Percentiles rank a stretch among this genome's conserved stretches.
Evolutionary conservation across 768 basidiomycete genomes (phyloP).

Genomic region (Hygrocybe punicea): DNA sequence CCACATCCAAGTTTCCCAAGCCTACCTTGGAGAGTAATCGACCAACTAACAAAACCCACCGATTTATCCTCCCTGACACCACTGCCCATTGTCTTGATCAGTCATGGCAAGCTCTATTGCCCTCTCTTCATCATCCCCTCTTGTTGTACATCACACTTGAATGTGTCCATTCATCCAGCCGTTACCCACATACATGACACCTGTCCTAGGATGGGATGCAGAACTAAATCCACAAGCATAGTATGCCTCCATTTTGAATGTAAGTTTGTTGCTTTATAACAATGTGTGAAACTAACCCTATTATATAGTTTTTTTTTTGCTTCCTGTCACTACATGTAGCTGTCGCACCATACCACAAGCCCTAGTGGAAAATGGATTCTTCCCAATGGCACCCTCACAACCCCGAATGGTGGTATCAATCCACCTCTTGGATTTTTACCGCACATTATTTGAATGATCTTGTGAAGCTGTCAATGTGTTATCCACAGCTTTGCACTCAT

Average conservation of each 20-base stretch:
- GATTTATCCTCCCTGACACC: not conserved
- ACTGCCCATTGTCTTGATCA: not conserved
- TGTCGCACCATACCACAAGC: constrained; percentile 21
- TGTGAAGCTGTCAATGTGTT: constrained; percentile 35
- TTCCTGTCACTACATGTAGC: constrained; percentile 16
- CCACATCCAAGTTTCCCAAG: not conserved
- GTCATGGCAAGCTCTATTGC: not conserved
- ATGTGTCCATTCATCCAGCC: not conserved
- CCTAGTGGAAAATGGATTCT: constrained; percentile 32
- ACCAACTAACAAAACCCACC: not conserved
- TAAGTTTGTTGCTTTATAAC: constrained; percentile 1
- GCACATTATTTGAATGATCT: constrained; percentile 33
- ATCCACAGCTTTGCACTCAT: constrained; percentile 24
- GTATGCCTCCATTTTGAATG: constrained; percentile 14
- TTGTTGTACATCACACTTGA: not conserved
- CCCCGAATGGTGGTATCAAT: constrained; percentile 27
- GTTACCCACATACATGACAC: not conserved
- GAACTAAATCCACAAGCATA: constrained; percentile 1
- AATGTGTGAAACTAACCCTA: not conserved
- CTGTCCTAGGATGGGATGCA: not conserved
- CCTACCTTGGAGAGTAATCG: not conserved
- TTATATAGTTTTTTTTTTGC: constrained; percentile 15
- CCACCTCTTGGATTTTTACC: constrained; percentile 33
- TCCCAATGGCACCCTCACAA: constrained; percentile 29
- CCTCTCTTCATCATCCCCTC: constrained; percentile 1